Evolutionary conservation across 2,329 filamentous ascomycete genomes (phyloP), one percentile per base, ranked within the genome.

Genomic region (Hyphodiscus sp.): DNA sequence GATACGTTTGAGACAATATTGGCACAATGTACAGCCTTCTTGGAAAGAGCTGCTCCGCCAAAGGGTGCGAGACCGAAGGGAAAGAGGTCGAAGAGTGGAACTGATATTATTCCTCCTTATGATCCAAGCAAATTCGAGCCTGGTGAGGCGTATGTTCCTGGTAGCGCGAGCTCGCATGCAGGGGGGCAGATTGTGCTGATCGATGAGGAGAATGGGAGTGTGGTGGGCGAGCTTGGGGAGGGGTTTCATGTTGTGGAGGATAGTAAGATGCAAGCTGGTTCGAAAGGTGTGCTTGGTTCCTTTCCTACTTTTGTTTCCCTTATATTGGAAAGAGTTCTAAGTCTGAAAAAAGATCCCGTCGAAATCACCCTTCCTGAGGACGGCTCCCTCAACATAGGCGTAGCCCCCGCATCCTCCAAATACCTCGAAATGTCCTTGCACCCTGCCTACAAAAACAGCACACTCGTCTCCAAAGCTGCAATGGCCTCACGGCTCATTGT

Each of bases 1-100:
- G 91, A 96, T 68, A 97, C 92, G 0, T 97, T 96, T 66, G 92
- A 97, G 75, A 96, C 92, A 2, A 97, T 97, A 60, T 78, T 97
- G 49, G 92, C 92, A n/a, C 91, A 97, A 72, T 97, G 92, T 71
- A 97, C 92, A 1, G 89, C 92, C 1, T 97, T 99, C 69, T 80
- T 96, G 4, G 92, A 97, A 70, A 83, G 91, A 45, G 86, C 89
- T 10, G 77, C 85, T 42, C 83, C 88, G 7, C 67, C 67, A 20
- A 61, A 57, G 50, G 55, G 55, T 33, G 57, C 61, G 15, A 58
- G 59, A 11, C 54, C 63, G 20, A 50, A 54, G 10, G 57, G 53
- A 33, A 51, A 45, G 15, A 63, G 61, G 45, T 71, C 52, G 61
- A 67, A 47, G 61, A 69, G 30, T 61, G 68, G 33, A 29, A 58